Evolutionary conservation across 148 eudicot species (phyloP).

Genomic region (Persicaria maculosa): DNA sequence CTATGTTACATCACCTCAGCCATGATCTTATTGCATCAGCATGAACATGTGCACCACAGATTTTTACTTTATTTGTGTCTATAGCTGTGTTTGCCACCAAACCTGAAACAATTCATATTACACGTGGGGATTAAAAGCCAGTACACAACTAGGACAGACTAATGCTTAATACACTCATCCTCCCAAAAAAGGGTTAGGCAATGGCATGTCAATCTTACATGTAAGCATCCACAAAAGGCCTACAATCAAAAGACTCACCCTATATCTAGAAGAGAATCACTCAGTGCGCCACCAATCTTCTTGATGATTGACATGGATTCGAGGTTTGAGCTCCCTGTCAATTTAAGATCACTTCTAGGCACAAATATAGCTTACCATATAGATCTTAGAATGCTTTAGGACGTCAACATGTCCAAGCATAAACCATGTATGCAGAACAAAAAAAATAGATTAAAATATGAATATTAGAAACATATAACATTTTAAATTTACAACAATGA

Average conservation of each 20-base stretch:
- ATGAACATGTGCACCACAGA: slow-evolving; percentile 96
- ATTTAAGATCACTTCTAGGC: slow-evolving; percentile 11
- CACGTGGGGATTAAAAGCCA: no score
- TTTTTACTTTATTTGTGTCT: slow-evolving; percentile 98
- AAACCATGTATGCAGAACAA: not conserved
- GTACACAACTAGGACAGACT: no score
- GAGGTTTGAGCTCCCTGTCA: slow-evolving; percentile 96
- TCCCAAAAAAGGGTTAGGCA: not conserved
- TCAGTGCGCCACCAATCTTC: slow-evolving; percentile 97
- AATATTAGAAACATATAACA: slow-evolving; percentile 8
- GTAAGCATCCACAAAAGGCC: not conserved
- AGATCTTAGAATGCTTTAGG: no score
- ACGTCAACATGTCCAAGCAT: not conserved
- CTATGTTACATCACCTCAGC: no score
- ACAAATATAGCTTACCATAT: no score
- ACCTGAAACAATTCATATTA: not conserved
- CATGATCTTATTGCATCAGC: slow-evolving; percentile 99
- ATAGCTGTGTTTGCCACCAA: slow-evolving; percentile 97
- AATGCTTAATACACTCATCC: no score
- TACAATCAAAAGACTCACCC: slow-evolving; percentile 38
- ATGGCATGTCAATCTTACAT: not conserved
- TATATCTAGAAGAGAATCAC: slow-evolving; percentile 85
- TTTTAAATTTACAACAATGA: not conserved
- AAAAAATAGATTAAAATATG: not conserved
- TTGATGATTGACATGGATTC: slow-evolving; percentile 94